phyloP scores from a whole-genome alignment of 768 basidiomycete species.

The Coprinellus aureogranulatus region DNA sequence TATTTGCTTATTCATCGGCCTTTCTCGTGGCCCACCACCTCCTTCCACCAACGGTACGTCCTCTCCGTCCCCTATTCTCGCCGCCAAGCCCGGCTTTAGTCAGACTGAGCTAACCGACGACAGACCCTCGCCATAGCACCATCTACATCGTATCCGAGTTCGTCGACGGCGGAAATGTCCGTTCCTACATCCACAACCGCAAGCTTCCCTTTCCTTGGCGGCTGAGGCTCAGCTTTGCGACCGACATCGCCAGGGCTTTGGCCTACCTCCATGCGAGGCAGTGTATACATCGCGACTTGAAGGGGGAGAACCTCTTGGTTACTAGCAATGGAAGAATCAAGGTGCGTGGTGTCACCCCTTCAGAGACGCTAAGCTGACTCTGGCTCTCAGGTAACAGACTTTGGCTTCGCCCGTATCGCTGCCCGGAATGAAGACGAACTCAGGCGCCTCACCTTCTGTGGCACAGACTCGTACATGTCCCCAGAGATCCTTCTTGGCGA shows the following conservation, averaged over 20 bases:
- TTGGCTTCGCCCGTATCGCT: constrained; percentile 94
- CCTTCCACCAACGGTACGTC: no score
- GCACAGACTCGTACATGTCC: constrained; percentile 95
- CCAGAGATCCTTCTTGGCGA: constrained; percentile 91
- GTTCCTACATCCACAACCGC: constrained; percentile 87
- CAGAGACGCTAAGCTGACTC: no score
- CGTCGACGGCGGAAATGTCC: constrained; percentile 89
- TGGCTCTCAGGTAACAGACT: constrained; percentile 72
- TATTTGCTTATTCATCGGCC: constrained; percentile 89
- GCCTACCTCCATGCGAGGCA: constrained; percentile 95
- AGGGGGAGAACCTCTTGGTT: constrained; percentile 96
- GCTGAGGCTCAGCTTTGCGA: constrained; percentile 90
- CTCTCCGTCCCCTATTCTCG: no score
- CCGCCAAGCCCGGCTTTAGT: no score
- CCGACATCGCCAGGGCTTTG: constrained; percentile 90
- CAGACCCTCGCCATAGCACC: constrained; percentile 74
- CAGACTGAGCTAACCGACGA: no score
- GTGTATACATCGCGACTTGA: constrained; percentile 87
- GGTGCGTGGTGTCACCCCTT: constrained; percentile 24
- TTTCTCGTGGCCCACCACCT: constrained; percentile 73
- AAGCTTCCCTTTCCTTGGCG: constrained; percentile 87
- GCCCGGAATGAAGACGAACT: constrained; percentile 88
- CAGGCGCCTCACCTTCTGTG: constrained; percentile 81
- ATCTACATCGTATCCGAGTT: constrained; percentile 96
- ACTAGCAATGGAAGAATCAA: constrained; percentile 93